Evolutionary conservation across 495 filamentous ascomycete species (phyloP).

Genomic region (Xylaria telfairii): DNA sequence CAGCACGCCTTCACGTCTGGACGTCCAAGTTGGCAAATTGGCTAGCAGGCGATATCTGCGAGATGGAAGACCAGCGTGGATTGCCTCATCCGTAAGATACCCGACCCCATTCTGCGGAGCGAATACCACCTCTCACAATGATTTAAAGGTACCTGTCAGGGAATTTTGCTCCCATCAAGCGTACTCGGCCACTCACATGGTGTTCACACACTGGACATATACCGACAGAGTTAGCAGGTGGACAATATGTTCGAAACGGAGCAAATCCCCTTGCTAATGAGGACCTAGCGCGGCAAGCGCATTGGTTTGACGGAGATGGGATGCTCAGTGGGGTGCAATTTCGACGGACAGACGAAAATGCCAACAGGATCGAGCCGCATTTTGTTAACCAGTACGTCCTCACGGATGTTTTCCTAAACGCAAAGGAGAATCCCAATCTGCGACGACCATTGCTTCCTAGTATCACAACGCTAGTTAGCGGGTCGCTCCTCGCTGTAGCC

Average conservation of each 20-base stretch:
- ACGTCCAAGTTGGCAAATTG: not conserved
- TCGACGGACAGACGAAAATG: constrained; percentile 37
- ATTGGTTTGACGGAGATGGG: constrained; percentile 77
- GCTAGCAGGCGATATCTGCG: not conserved
- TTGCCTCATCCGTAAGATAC: constrained; percentile 22
- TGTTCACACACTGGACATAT: constrained; percentile 61
- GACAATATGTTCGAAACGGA: constrained; percentile 73
- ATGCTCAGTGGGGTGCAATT: constrained; percentile 72
- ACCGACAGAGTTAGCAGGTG: constrained; percentile 64
- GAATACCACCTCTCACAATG: not conserved
- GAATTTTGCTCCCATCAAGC: constrained; percentile 68
- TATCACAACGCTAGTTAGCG: constrained; percentile 65
- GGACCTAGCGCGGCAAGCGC: constrained; percentile 59
- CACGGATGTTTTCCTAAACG: constrained; percentile 65
- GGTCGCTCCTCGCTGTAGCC: constrained; percentile 51
- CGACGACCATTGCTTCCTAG: constrained; percentile 63
- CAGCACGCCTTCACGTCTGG: not conserved
- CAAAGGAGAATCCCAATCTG: constrained; percentile 48
- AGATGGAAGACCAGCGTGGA: constrained; percentile 14
- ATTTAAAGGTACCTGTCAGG: constrained; percentile 56
- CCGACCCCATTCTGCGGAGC: too few relatives aligned
- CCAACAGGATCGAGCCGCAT: constrained; percentile 51
- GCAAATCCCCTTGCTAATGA: constrained; percentile 68
- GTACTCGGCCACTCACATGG: constrained; percentile 52
- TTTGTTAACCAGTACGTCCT: constrained; percentile 71